Percentiles rank a stretch among this genome's conserved stretches.
Evolutionary conservation across 371 early-diverging fungal species (phyloP).

Genomic region (Mucor ambiguus): DNA sequence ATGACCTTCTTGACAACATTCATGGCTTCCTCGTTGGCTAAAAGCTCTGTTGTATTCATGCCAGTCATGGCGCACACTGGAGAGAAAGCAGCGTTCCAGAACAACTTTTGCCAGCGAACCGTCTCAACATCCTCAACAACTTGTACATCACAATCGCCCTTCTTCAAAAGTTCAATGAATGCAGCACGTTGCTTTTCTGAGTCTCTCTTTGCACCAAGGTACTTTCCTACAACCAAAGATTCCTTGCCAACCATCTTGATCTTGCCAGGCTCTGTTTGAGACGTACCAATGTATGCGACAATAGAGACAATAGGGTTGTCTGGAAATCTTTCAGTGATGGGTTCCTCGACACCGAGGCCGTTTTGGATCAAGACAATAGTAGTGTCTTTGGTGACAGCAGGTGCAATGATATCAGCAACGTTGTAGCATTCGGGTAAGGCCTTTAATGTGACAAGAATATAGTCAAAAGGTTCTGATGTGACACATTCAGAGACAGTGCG

Average conservation of each 20-base stretch:
- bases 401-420: constrained; percentile 64
- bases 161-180: constrained; percentile 45
- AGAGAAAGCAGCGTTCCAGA: constrained; percentile 86
- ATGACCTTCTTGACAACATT: constrained; percentile 56
- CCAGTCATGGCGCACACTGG: constrained; percentile 73
- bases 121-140: constrained; percentile 65
- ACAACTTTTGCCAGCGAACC: constrained; percentile 81
- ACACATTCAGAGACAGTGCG: constrained; percentile 55
- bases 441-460: constrained; percentile 77
- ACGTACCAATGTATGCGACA: constrained; percentile 76
- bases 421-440: constrained; percentile 68
- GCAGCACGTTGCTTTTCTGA: constrained; percentile 25
- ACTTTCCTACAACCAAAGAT: constrained; percentile 36
- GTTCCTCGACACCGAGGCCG: constrained; percentile 81
- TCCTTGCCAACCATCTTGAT: constrained; percentile 53
- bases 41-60: constrained; percentile 63
- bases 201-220: constrained; percentile 30
- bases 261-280: constrained; percentile 63
- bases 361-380: constrained; percentile 85
- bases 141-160: constrained; percentile 56
- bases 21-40: constrained; percentile 55
- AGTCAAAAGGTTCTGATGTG: constrained; percentile 60
- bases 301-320: constrained; percentile 69
- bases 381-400: constrained; percentile 63
- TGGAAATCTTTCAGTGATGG: constrained; percentile 64